Evolutionary conservation across 2,329 filamentous ascomycete genomes (phyloP), one percentile per base, ranked within the genome.

Genomic region (Teratosphaeriaceae sp.): DNA sequence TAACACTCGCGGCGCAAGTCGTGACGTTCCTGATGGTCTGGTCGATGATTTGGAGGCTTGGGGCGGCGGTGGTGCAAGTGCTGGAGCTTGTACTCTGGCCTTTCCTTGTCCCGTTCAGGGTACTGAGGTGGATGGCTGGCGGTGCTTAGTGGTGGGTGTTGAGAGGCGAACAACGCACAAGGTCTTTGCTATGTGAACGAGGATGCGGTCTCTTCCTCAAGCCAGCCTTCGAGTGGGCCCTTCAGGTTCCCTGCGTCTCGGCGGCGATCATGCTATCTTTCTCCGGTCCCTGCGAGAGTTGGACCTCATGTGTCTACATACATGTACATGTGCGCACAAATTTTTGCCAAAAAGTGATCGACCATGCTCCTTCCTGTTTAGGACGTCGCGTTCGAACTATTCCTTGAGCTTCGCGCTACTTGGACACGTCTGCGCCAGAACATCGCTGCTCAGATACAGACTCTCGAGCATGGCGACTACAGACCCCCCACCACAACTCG

Each of bases 401-500:
- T n/a, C n/a, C n/a, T 26, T 26, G 24, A 6, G 24, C 24, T 26
- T 26, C 24, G 6, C 13, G 7, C 24, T 30, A n/a, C 27, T 30
- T 5, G 11, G 27, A 5, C 12, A 30, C 27, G 15, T 13, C 11
- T 6, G 12, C 27, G 12, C 27, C 5, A 30, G 5, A 30, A n/a
- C 27, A 30, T n/a, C n/a, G n/a, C n/a, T n/a, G n/a, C n/a, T n/a
- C n/a, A n/a, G n/a, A n/a, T n/a, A n/a, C n/a, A n/a, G n/a, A 34
- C 30, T 7, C 21, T 5, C 15, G n/a, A 21, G 5, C 5, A 84
- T 84, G 80, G 73, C 80, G 53, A 62, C 75, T 42, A 65, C 69
- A 55, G 78, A 80, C 54, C 60, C 64, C 20, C 53, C 60, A 12
- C 44, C 52, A 6, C 41, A n/a, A n/a, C n/a, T 62, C 63, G 49